Conservation (phyloP, 2,329 filamentous ascomycete genomes). For the Helotiales sp. region DNA sequence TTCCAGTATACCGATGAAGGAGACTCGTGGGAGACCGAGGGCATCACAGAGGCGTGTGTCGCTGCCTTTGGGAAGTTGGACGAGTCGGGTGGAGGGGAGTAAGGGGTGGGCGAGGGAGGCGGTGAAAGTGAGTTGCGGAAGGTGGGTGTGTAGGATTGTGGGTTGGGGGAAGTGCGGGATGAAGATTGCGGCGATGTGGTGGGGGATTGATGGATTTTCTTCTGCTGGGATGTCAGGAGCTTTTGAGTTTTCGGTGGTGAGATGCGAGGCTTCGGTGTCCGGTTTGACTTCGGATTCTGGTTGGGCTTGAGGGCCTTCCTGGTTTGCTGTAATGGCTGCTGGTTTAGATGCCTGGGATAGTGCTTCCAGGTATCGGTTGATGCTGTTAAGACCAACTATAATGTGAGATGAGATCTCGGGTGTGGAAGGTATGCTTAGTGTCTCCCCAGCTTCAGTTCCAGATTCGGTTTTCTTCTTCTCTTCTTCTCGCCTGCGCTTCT, state of each 20-base stretch:
- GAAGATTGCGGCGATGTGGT: constrained; percentile 55
- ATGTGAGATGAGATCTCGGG: constrained; percentile 63
- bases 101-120: constrained; percentile 51
- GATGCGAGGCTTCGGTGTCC: neutral
- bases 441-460: constrained; percentile 22
- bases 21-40: constrained; percentile 67
- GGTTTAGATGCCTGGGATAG: constrained; percentile 30
- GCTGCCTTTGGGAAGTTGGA: constrained; percentile 65
- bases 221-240: neutral
- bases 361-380: constrained; percentile 59
- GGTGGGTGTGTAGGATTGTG: constrained; percentile 62
- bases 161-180: constrained; percentile 62
- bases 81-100: constrained; percentile 56
- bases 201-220: neutral
- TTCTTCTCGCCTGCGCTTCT: constrained; percentile 55
- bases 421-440: constrained; percentile 41
- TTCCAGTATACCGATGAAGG: constrained; percentile 63
- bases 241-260: neutral
- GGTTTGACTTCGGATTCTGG: neutral
- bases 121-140: constrained; percentile 58
- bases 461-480: constrained; percentile 33
- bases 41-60: constrained; percentile 61
- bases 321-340: neutral
- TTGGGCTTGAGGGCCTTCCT: neutral
- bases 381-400: constrained; percentile 67